phyloP scores from a whole-genome alignment of 495 filamentous ascomycete genomes.

The Lasiosphaeria miniovina region DNA sequence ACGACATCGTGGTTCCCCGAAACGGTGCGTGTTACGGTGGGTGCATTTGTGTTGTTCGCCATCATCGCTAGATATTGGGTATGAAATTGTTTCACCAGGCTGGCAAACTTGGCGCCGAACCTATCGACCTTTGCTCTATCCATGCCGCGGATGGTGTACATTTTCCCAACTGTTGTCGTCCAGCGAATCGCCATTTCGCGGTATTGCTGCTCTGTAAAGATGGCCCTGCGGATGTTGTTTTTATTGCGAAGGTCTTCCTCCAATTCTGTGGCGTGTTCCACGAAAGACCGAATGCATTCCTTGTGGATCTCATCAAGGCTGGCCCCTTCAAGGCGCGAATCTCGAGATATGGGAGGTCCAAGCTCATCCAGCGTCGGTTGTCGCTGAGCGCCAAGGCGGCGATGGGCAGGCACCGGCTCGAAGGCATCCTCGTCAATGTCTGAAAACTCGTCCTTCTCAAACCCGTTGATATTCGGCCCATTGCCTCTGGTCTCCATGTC shows the following conservation, averaged over 20 bases:
- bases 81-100: constrained; percentile 56
- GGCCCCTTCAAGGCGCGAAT: constrained; percentile 60
- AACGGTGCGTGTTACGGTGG: constrained; percentile 15
- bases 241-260: constrained; percentile 64
- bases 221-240: constrained; percentile 58
- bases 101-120: constrained; percentile 67
- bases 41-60: constrained; percentile 9
- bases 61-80: constrained; percentile 60
- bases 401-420: constrained; percentile 44
- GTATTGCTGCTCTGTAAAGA: constrained; percentile 74
- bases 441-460: constrained; percentile 52
- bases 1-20: constrained; percentile 57
- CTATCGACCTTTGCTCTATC: constrained; percentile 64
- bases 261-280: constrained; percentile 65
- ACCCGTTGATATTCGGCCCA: constrained; percentile 39
- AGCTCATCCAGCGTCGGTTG: constrained; percentile 38
- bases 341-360: constrained; percentile 70
- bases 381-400: constrained; percentile 33
- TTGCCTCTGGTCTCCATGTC: constrained; percentile 33
- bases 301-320: constrained; percentile 49
- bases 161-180: constrained; percentile 54
- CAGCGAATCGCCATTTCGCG: constrained; percentile 83
- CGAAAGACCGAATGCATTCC: constrained; percentile 58
- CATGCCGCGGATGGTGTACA: constrained; percentile 67
- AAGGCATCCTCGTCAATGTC: constrained; percentile 55